Conservation (phyloP, 1,284 basidiomycete species). For the Marasmius tenuissimus region DNA sequence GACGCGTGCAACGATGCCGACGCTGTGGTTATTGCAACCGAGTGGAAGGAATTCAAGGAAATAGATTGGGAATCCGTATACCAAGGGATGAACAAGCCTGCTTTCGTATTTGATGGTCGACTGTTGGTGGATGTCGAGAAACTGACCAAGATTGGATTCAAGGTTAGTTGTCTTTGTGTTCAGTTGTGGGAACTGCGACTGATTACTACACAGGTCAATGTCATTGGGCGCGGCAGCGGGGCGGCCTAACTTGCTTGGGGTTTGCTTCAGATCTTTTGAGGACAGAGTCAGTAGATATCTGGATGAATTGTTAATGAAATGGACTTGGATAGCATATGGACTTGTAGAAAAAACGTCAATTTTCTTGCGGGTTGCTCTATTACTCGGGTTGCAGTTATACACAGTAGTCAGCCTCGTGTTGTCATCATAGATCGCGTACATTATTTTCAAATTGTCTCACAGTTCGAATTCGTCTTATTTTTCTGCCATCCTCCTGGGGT, state of each 20-base stretch:
- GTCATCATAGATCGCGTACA: too few species aligned
- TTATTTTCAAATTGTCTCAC: too few species aligned
- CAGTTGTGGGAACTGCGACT: background rate
- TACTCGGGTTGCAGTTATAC: too few species aligned
- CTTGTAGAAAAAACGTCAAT: too few species aligned
- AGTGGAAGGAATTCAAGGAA: constrained; percentile 94
- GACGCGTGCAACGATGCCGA: constrained; percentile 91
- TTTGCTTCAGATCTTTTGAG: background rate
- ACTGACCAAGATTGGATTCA: constrained; percentile 90
- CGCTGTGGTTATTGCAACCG: constrained; percentile 91
- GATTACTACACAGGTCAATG: constrained; percentile 34
- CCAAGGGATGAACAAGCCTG: constrained; percentile 91
- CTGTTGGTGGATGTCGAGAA: constrained; percentile 80
- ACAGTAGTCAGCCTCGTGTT: too few species aligned
- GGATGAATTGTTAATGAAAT: too few species aligned
- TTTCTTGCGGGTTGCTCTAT: too few species aligned
- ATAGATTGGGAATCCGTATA: constrained; percentile 92
- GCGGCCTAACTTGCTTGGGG: background rate
- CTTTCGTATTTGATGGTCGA: constrained; percentile 93
- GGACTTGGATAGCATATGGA: too few species aligned
- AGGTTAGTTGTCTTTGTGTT: constrained; percentile 49
- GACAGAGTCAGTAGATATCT: too few species aligned
- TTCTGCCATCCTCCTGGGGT: background rate
- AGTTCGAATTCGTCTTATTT: background rate
- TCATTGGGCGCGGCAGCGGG: constrained; percentile 37